Evolutionary conservation across 768 basidiomycete species (phyloP).

Genomic region (Boletus rex-veris): DNA sequence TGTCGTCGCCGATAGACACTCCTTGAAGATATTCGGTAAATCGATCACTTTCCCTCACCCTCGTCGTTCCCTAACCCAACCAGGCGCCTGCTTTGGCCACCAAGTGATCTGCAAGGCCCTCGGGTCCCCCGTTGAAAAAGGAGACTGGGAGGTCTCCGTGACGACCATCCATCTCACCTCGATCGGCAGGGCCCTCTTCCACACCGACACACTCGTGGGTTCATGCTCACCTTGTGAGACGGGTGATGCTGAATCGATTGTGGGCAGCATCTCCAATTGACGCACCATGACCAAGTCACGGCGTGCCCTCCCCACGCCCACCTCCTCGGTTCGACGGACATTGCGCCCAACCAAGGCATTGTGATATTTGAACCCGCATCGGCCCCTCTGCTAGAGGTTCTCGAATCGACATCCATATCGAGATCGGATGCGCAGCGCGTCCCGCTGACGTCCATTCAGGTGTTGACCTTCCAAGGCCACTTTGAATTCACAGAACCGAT

Average conservation of each 20-base stretch:
- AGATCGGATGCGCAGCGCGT: too few relatives aligned
- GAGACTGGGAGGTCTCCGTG: constrained; percentile 88
- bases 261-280: constrained; percentile 68
- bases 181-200: constrained; percentile 67
- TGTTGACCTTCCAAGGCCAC: not conserved
- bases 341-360: constrained; percentile 70
- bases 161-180: constrained; percentile 63
- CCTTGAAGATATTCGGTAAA: constrained; percentile 37
- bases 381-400: not conserved
- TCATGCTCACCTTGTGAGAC: too few relatives aligned
- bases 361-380: constrained; percentile 39
- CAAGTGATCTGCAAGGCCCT: constrained; percentile 73
- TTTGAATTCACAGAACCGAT: not conserved
- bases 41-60: not conserved
- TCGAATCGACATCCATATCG: too few relatives aligned
- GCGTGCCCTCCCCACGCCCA: constrained; percentile 47
- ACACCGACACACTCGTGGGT: constrained; percentile 39
- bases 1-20: constrained; percentile 33
- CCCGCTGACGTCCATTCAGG: too few relatives aligned
- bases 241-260: too few relatives aligned
- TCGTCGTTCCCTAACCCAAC: not conserved
- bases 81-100: constrained; percentile 91
- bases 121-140: constrained; percentile 49
- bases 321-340: constrained; percentile 60
- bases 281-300: constrained; percentile 90